Percentiles rank a stretch among this genome's conserved stretches.
Evolutionary conservation across 202 grass and related monocot species (phyloP).

Genomic region (Cymbopogon flexuosus): DNA sequence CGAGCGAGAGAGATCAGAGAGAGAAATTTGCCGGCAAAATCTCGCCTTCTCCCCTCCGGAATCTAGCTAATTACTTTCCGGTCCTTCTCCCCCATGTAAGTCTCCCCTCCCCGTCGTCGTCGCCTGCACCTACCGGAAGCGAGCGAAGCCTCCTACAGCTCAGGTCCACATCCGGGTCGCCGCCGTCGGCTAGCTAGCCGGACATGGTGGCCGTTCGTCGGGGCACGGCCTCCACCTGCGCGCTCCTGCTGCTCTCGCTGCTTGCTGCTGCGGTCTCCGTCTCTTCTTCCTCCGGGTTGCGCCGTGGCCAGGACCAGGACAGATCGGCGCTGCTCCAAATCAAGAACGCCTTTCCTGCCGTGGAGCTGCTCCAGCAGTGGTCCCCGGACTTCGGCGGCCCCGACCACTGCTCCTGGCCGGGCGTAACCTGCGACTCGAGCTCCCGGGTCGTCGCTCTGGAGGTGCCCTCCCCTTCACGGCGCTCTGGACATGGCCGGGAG

Average conservation of each 20-base stretch:
- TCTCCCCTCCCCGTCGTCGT: neutral
- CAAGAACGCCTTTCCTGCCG: constrained; percentile 40
- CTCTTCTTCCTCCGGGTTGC: constrained; percentile 16
- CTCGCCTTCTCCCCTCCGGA: neutral
- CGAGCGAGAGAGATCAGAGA: constrained; percentile 15
- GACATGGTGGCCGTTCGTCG: constrained; percentile 42
- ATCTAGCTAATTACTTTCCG: constrained; percentile 33
- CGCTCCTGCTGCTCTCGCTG: constrained; percentile 3
- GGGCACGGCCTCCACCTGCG: constrained; percentile 13
- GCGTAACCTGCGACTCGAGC: constrained; percentile 55
- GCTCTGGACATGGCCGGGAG: constrained; percentile 14
- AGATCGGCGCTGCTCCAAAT: constrained; percentile 61
- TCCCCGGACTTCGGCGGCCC: neutral
- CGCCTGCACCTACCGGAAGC: constrained; percentile 38
- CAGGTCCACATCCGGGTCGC: constrained; percentile 16
- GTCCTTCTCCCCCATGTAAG: constrained; percentile 44
- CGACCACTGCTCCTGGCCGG: constrained; percentile 63
- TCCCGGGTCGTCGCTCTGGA: constrained; percentile 58
- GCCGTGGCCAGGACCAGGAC: constrained; percentile 28
- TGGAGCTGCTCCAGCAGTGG: constrained; percentile 43
- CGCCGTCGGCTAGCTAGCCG: constrained; percentile 42
- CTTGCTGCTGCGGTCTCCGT: constrained; percentile 14
- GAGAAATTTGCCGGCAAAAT: neutral
- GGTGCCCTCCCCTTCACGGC: constrained; percentile 30
- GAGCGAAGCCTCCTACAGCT: constrained; percentile 1